Base-by-base conservation (phyloP, 2,329 filamentous ascomycete species). In the Fusarium multiceps region DNA sequence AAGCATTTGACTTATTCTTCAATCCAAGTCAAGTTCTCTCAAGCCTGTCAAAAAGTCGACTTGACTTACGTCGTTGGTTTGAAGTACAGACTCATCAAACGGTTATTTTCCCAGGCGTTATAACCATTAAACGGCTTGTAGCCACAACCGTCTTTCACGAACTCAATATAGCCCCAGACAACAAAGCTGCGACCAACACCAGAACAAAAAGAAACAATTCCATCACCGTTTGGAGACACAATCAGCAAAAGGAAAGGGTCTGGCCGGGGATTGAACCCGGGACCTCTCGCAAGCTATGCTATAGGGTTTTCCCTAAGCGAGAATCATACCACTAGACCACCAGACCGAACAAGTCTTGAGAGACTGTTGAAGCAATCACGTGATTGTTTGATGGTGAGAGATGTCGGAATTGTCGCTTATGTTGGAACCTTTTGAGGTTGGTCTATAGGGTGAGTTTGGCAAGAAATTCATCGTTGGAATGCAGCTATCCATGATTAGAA, bases 241-340 rank as follows among this genome's bases (percentile, higher is more conserved):
- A 43, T 20, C 8, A 23, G 25, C 27, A 66, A 66, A 55, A 51
- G 18, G 8, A 63, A 63, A 73, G 80, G 80, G 78, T 80, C 79
- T 80, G 79, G 79, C 80, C 80, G 80, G 79, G 80, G 79, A 82
- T 82, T 80, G 80, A 82, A 81, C 80, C 79, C 80, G 80, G 80
- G 80, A 81, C 80, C 80, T 82, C 80, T 81, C 80, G 80, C 80
- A 82, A 74, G 67, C 70, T 60, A 41, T 70, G 76, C 78, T 77
- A 45, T 71, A 77, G 79, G 78, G 78, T 80, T 69, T 71, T 78
- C 87, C 87, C 88, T 89, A 89, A 89, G 88, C 87, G 87, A 88
- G 87, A 89, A 89, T 89, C 87, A 89, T 89, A 89, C 87, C 87
- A 86, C 87, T 88, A 88, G 86, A 88, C 86, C 85, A 88, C 79